Evolutionary conservation across 1,139 yeast species (phyloP).

Genomic region (Sugiyamaella grinbergsii): DNA sequence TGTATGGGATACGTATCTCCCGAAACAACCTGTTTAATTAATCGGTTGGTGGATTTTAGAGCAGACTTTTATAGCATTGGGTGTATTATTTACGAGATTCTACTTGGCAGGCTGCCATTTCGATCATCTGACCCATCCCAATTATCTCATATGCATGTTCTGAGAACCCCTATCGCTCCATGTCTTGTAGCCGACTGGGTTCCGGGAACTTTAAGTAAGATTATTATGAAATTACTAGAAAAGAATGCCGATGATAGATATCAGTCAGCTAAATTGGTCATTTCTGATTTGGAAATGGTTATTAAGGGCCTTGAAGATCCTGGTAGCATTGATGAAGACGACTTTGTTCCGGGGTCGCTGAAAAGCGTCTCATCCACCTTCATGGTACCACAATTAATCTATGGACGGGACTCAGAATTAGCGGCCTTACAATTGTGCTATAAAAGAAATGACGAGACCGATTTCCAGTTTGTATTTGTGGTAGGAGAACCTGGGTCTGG

Average conservation of each 20-base stretch:
- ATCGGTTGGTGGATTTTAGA: slow-evolving; percentile 50
- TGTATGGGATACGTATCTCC: slow-evolving; percentile 57
- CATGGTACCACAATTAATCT: slow-evolving; percentile 42
- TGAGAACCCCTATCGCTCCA: slow-evolving; percentile 50
- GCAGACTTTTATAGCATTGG: slow-evolving; percentile 58
- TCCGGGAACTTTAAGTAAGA: slow-evolving; percentile 45
- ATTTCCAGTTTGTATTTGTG: slow-evolving; percentile 45
- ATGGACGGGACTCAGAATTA: slow-evolving; percentile 47
- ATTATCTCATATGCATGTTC: slow-evolving; percentile 49
- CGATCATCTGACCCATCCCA: slow-evolving; percentile 48
- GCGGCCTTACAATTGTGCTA: slow-evolving; percentile 39
- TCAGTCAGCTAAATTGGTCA: slow-evolving; percentile 45
- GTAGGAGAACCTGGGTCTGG: slow-evolving; percentile 55
- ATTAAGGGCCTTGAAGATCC: slow-evolving; percentile 30
- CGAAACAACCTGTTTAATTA: slow-evolving; percentile 51
- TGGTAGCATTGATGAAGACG: slow-evolving; percentile 29
- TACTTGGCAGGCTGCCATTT: slow-evolving; percentile 53
- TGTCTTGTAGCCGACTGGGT: slow-evolving; percentile 45
- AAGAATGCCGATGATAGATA: slow-evolving; percentile 51
- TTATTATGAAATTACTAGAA: slow-evolving; percentile 51
- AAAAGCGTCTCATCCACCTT: slow-evolving; percentile 35
- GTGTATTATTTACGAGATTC: slow-evolving; percentile 52
- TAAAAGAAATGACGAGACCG: slow-evolving; percentile 33
- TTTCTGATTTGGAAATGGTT: slow-evolving; percentile 45
- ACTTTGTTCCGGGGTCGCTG: slow-evolving; percentile 32